Conservation (phyloP, 2,329 filamentous ascomycete genomes). For the Fusarium ramigenum region DNA sequence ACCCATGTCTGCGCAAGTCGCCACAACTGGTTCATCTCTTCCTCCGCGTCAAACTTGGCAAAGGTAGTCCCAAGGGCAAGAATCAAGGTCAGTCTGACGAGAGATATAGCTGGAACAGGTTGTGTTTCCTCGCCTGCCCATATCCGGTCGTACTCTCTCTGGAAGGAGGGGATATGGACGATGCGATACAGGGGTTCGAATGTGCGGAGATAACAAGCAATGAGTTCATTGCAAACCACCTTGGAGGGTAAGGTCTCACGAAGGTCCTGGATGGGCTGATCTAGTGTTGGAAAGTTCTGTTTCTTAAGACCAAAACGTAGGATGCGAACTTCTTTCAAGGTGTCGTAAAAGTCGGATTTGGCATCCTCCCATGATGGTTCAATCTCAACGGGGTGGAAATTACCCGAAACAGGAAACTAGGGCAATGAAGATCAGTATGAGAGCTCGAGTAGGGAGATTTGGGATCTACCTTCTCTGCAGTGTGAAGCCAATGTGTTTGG, state of each 20-base stretch:
- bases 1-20: slow-evolving; percentile 39
- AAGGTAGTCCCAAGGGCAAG: slow-evolving; percentile 41
- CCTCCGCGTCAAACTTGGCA: slow-evolving; percentile 19
- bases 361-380: slow-evolving; percentile 40
- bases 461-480: slow-evolving; percentile 35
- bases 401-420: slow-evolving; percentile 39
- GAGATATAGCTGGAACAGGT: slow-evolving; percentile 19
- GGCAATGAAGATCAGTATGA: not conserved
- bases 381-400: slow-evolving; percentile 38
- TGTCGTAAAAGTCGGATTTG: slow-evolving; percentile 37
- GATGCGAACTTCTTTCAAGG: slow-evolving; percentile 31
- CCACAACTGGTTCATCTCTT: slow-evolving; percentile 18
- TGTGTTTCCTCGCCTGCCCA: slow-evolving; percentile 22
- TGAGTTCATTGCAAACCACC: slow-evolving; percentile 32
- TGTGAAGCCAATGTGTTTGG: slow-evolving; percentile 43
- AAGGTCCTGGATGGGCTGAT: slow-evolving; percentile 33
- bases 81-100: slow-evolving; percentile 36
- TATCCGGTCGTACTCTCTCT: slow-evolving; percentile 34
- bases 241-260: slow-evolving; percentile 29
- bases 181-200: slow-evolving; percentile 42
- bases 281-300: slow-evolving; percentile 19
- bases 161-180: slow-evolving; percentile 38
- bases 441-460: not conserved
- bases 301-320: slow-evolving; percentile 34
- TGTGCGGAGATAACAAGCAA: slow-evolving; percentile 39